Conservation (phyloP, 1,284 basidiomycete species). For the Tilletia walkeri region DNA sequence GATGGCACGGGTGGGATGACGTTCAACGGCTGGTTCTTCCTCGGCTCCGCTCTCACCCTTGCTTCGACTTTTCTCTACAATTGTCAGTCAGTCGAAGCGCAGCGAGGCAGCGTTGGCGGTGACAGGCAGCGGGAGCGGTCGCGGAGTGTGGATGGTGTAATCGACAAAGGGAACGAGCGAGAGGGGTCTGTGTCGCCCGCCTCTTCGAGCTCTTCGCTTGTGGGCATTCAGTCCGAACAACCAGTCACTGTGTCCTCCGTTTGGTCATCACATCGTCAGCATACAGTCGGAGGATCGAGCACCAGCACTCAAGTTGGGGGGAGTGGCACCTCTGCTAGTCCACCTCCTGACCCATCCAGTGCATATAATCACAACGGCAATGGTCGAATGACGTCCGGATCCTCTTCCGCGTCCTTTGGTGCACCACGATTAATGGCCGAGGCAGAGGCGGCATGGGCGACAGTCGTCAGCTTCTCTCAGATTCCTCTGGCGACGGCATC, state of each 20-base stretch:
- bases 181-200: too few species aligned
- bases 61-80: constrained; percentile 15
- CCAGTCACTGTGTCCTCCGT: not conserved
- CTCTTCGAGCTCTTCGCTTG: not conserved
- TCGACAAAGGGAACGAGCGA: too few species aligned
- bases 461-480: not conserved
- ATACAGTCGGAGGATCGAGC: not conserved
- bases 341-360: too few species aligned
- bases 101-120: too few species aligned
- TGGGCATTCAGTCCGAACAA: not conserved
- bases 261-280: not conserved
- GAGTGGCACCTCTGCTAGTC: too few species aligned
- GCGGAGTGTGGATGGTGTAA: too few species aligned
- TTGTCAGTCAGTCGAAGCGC: not conserved
- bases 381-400: too few species aligned
- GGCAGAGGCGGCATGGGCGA: constrained; percentile 3
- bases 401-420: too few species aligned
- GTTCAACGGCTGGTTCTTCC: constrained; percentile 10
- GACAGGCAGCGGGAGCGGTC: too few species aligned
- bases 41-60: constrained; percentile 12
- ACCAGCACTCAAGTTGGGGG: too few species aligned
- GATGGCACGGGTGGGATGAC: not conserved
- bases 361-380: too few species aligned
- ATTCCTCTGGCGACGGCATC: not conserved
- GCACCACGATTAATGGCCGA: not conserved